Evolutionary conservation across 257 asterid genomes (phyloP), one percentile per base, ranked within the genome.

Genomic region (Coffea eugenioides): DNA sequence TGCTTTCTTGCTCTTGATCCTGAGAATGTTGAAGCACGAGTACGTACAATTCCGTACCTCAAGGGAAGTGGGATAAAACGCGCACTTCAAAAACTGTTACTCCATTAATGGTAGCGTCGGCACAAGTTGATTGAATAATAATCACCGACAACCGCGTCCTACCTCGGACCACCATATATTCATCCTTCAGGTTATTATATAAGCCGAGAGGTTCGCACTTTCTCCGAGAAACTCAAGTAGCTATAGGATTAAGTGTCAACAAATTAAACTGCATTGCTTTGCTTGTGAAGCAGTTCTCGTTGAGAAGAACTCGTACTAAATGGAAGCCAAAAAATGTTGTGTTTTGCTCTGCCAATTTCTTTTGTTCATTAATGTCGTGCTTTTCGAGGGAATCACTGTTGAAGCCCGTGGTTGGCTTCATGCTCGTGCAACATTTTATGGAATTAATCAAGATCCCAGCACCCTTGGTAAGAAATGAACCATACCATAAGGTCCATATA

Each of bases 401-500:
- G 90, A 80, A 75, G 80, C 82, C 0, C 65, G 48, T 51, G 31
- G 83, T 69, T 90, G 94, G 93, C 46, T 88, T 12, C 83, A 74
- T 80, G 94, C 90, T 82, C 92, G 70, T 5, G 97, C 97, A 77
- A 90, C 97, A 25, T 90, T 86, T 81, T 90, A 91, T 57, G 97
- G 93, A 5, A 90, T 78, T 5, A 87, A 89, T 80, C 91, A 91
- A 81, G 88, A 90, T 80, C 97, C 93, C 0, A 81, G 84, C 79
- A 88, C 92, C n/a, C 90, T 90, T 71, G 93, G 93, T 91, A 85
- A 77, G 89, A 23, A 20, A 15, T 54, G 6, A 13, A 54, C 34
- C 34, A 31, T 31, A 1, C 34, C 34, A 31, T 31, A 1, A 31
- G 34, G 34, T 31, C 34, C 34, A 31, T 27, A 27, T 27, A 27